A percentile compares a stretch with the other conserved stretches of the same genome.
Evolutionary conservation across 1,284 basidiomycete genomes (phyloP).

Genomic region (Peniophora sp.): DNA sequence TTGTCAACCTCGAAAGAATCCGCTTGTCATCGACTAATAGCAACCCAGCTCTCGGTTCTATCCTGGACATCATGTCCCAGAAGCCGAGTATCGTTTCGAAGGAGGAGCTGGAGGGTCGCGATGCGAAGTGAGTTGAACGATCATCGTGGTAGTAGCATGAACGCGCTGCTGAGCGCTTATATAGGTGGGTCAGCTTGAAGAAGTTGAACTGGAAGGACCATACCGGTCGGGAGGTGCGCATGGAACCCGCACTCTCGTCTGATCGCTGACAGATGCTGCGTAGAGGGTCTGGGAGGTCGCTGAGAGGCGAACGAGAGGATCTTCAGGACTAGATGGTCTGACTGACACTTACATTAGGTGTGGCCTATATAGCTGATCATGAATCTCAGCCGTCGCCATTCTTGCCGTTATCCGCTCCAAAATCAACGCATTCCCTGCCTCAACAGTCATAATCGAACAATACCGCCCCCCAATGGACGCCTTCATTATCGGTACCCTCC

Average conservation of each 20-base stretch:
- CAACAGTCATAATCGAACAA: constrained; percentile 84
- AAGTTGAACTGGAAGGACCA: constrained; percentile 70
- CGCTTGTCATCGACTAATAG: background rate
- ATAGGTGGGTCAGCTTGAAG: constrained; percentile 69
- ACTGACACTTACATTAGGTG: background rate
- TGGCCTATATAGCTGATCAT: constrained; percentile 2
- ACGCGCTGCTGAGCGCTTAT: constrained; percentile 1
- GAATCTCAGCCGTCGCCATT: constrained; percentile 68
- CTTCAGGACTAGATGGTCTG: constrained; percentile 74
- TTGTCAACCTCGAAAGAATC: too few species aligned
- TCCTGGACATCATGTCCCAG: constrained; percentile 18
- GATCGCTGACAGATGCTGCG: background rate
- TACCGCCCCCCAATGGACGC: constrained; percentile 77
- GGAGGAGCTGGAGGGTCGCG: constrained; percentile 41
- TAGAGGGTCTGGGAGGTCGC: constrained; percentile 85
- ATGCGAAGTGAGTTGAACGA: constrained; percentile 46
- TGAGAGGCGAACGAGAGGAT: constrained; percentile 67
- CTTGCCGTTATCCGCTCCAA: constrained; percentile 72
- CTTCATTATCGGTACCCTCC: constrained; percentile 56
- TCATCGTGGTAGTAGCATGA: too few species aligned
- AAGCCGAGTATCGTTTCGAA: constrained; percentile 23
- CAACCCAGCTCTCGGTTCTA: background rate
- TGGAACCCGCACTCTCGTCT: background rate
- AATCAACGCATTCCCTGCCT: constrained; percentile 55
- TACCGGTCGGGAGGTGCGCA: constrained; percentile 59